Conservation (phyloP, 1,284 basidiomycete genomes). For the Ganoderma resinaceum region DNA sequence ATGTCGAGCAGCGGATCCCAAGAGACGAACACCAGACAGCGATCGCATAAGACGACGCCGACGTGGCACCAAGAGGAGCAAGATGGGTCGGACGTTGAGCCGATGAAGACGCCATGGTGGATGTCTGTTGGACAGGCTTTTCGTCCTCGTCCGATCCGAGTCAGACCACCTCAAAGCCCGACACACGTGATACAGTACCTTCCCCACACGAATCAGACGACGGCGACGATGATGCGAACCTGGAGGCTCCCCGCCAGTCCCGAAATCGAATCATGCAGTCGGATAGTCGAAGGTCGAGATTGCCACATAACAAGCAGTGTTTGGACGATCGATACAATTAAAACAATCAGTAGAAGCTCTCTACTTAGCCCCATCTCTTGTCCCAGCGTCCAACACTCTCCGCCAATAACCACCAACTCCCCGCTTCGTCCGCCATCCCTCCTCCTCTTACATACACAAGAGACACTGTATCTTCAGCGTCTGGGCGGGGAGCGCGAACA, state of each 20-base stretch:
- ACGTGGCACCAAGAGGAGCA: neutral
- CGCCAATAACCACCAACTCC: conserved; percentile 32
- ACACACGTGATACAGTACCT: neutral
- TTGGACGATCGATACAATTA: neutral
- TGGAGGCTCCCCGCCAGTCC: too few relatives aligned
- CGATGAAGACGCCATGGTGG: conserved; percentile 5
- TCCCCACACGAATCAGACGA: neutral
- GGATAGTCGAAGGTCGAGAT: too few relatives aligned
- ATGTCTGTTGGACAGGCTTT: neutral
- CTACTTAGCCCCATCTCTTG: conserved; percentile 37
- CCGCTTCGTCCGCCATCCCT: neutral
- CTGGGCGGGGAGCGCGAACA: conserved; percentile 29
- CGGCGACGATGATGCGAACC: neutral
- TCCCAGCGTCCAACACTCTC: conserved; percentile 40
- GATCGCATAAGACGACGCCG: neutral
- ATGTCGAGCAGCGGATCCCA: neutral
- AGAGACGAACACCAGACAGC: neutral
- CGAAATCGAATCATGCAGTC: too few relatives aligned
- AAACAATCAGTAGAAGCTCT: neutral
- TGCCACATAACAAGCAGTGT: too few relatives aligned
- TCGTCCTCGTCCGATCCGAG: conserved; percentile 21
- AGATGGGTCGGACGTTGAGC: neutral
- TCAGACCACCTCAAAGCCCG: conserved; percentile 8
- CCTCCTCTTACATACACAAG: conserved; percentile 28
- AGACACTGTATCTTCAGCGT: conserved; percentile 38